Evolutionary conservation across 176 grass and related monocot species (phyloP), one percentile per base, ranked within the genome.

Genomic region (Elaeis guineensis): DNA sequence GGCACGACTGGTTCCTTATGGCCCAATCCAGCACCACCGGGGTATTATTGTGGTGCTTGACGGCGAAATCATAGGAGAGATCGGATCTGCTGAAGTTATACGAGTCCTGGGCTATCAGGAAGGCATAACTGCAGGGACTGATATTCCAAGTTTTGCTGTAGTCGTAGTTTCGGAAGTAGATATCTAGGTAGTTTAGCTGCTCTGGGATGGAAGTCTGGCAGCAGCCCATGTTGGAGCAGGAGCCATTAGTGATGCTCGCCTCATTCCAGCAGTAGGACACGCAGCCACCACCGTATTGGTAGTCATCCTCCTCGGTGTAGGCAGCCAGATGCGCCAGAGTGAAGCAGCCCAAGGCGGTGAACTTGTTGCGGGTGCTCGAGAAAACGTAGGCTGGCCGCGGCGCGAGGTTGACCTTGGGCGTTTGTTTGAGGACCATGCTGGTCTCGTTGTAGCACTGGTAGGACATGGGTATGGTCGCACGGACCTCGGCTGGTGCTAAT

Each of bases 11-110:
- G 52, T 72, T 62, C 24, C 61, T 28, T 18, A 92, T 3, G 16
- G 80, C 83, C 83, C 83, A 92, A 64, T 92, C 79, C 16, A 83
- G 21, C 54, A 75, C 72, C n/a, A 90, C 50, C 35, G 76, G 72
- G 21, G 21, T 35, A 4, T 6, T 2, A 6, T 24, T 4, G 4
- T 19, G 32, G 0, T 3, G n/a, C 8, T 20, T 19, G 11, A 55
- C 76, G 6, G 0, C 44, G 62, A 85, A 79, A 35, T 72, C 71
- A 3, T 68, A 17, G 11, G 61, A 66, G 12, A 75, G 63, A 48
- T 78, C 73, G 0, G 22, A 30, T 11, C 16, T 18, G 4, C 58
- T 28, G 65, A 78, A 87, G 0, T 64, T 58, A 73, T 80, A 83
- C 83, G 73, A 75, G 0, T 58, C 61, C 0, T 16, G 1, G 0